Evolutionary conservation across 163 green algal species (phyloP).

Genomic region (Scenedesmus sp.): DNA sequence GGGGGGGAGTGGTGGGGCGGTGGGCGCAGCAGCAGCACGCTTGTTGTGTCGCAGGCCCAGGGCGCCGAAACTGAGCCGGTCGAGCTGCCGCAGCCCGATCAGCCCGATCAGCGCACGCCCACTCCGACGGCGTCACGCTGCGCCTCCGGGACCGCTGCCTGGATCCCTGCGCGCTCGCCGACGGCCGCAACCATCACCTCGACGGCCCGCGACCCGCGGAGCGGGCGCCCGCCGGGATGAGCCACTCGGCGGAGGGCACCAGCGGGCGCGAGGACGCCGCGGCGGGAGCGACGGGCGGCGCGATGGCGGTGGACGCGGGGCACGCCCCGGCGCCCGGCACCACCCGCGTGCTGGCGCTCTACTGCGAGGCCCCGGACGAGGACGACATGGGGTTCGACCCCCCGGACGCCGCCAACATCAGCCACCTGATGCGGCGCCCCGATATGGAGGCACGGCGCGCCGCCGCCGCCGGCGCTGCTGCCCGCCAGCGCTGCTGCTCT

Average conservation of each 20-base stretch:
- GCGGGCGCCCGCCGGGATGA: no score
- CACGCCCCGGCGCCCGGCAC: neutral
- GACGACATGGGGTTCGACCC: conserved; percentile 33
- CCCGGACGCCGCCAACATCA: conserved; percentile 28
- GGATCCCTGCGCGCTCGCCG: no score
- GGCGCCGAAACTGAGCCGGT: no score
- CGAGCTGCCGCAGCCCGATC: no score
- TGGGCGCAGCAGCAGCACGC: no score
- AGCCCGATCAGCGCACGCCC: no score
- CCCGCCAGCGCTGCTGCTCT: neutral
- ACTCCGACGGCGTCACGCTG: no score
- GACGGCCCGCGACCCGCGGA: no score
- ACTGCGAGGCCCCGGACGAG: conserved; percentile 18
- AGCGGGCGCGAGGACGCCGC: neutral
- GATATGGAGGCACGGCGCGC: conserved; percentile 18
- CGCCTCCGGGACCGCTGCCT: no score
- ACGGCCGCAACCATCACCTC: no score
- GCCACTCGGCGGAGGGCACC: neutral
- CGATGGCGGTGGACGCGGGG: neutral
- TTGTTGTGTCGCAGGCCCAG: no score
- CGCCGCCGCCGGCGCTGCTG: neutral
- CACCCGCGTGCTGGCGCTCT: conserved; percentile 46
- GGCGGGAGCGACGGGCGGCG: neutral
- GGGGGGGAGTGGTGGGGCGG: no score
- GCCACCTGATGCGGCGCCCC: neutral